Evolutionary conservation across 2,329 filamentous ascomycete species (phyloP).

Genomic region (Sclerotinia nivalis): DNA sequence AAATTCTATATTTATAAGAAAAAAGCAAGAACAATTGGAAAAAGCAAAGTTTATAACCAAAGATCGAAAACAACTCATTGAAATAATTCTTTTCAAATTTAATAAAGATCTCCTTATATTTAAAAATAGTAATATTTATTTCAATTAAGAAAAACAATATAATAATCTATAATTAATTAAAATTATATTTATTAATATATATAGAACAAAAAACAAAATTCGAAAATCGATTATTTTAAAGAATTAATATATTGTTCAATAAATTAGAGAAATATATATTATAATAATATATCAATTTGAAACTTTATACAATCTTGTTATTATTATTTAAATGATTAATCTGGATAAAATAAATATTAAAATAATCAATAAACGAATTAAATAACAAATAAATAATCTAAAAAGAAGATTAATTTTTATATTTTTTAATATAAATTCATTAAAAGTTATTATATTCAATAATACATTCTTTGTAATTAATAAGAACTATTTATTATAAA

Average conservation of each 20-base stretch:
- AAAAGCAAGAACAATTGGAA: no score
- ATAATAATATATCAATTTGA: neutral
- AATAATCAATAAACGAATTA: neutral
- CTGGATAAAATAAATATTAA: neutral
- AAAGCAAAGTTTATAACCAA: no score
- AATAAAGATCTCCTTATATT: no score
- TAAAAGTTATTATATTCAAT: neutral
- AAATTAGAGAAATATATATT: neutral
- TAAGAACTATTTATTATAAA: no score
- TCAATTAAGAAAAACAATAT: neutral
- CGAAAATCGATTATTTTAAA: neutral
- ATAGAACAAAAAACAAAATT: neutral
- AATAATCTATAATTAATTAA: neutral
- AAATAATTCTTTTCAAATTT: no score
- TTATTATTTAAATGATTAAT: neutral
- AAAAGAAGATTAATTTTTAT: neutral
- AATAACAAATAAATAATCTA: neutral
- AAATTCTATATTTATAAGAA: no score
- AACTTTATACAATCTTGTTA: neutral
- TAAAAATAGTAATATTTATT: neutral
- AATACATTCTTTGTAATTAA: neutral
- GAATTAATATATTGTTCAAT: neutral
- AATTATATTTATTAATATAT: neutral
- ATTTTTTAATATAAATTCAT: neutral
- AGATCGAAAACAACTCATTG: no score